Evolutionary conservation across 2,329 filamentous ascomycete species (phyloP).

Genomic region (Hymenoscyphus fructigenus): DNA sequence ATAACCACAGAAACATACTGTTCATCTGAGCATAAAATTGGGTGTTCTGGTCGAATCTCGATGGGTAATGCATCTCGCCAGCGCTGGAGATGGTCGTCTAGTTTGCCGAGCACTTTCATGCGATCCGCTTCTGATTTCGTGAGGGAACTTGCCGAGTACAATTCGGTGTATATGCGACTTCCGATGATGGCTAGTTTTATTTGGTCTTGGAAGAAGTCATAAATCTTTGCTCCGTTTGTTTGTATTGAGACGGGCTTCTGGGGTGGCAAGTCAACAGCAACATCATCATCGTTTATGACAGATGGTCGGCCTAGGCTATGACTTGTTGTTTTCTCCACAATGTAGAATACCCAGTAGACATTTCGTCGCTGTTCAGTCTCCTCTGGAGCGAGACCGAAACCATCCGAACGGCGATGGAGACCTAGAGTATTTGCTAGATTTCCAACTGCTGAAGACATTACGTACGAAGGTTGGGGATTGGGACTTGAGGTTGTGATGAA

Average conservation of each 20-base stretch:
- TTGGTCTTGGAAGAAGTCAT: slow-evolving; percentile 22
- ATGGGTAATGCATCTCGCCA: slow-evolving; percentile 28
- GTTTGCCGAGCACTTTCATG: slow-evolving; percentile 22
- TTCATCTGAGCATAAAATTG: slow-evolving; percentile 21
- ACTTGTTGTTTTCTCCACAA: slow-evolving; percentile 25
- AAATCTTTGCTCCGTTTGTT: slow-evolving; percentile 14
- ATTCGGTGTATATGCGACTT: slow-evolving; percentile 27
- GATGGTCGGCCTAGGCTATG: slow-evolving; percentile 27
- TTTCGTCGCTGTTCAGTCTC: slow-evolving; percentile 28
- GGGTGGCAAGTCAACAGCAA: slow-evolving; percentile 28
- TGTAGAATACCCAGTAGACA: slow-evolving; percentile 30
- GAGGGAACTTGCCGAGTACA: slow-evolving; percentile 30
- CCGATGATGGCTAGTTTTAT: slow-evolving; percentile 25
- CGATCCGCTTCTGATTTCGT: slow-evolving; percentile 27
- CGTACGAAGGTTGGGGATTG: slow-evolving; percentile 25
- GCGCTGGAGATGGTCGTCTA: slow-evolving; percentile 28
- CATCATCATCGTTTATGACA: slow-evolving; percentile 31
- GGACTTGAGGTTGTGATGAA: slow-evolving; percentile 20
- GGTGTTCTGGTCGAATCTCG: slow-evolving; percentile 29
- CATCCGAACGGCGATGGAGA: slow-evolving; percentile 25
- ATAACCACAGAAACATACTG: slow-evolving; percentile 25
- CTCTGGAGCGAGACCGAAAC: slow-evolving; percentile 18
- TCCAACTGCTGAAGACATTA: slow-evolving; percentile 21
- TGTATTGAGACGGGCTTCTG: slow-evolving; percentile 16
- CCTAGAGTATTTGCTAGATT: slow-evolving; percentile 26